phyloP scores from a whole-genome alignment of 805 yeast genomes.

The Metschnikowia anglica region DNA sequence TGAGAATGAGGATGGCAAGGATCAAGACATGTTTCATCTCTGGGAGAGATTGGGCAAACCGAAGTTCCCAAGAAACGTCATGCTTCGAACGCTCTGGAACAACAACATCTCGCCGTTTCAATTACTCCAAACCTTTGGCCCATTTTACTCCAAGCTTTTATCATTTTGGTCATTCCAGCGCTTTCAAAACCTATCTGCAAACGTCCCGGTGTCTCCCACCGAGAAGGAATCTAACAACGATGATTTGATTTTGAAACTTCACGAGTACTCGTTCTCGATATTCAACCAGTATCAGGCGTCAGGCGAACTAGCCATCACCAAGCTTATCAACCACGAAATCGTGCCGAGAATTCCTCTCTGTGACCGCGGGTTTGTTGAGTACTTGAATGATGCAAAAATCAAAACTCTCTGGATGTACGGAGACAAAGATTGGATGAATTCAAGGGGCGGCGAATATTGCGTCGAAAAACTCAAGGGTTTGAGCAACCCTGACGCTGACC shows the following conservation, averaged over 20 bases:
- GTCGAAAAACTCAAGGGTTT: constrained; percentile 25
- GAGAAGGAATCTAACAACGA: neutral
- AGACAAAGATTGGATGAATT: constrained; percentile 46
- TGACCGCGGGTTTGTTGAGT: constrained; percentile 37
- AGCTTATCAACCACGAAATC: constrained; percentile 40
- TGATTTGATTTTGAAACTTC: constrained; percentile 35
- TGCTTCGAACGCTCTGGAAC: constrained; percentile 38
- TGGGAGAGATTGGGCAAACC: constrained; percentile 41
- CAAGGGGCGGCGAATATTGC: constrained; percentile 37
- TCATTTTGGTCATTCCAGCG: constrained; percentile 44
- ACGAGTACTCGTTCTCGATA: constrained; percentile 40
- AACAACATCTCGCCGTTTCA: constrained; percentile 41
- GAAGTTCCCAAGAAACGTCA: constrained; percentile 33
- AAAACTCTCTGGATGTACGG: constrained; percentile 39
- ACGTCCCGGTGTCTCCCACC: constrained; percentile 10
- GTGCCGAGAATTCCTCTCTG: constrained; percentile 40
- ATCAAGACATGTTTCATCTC: constrained; percentile 20
- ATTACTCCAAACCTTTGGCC: constrained; percentile 38
- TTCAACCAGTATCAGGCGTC: constrained; percentile 45
- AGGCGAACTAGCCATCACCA: constrained; percentile 45
- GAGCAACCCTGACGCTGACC: constrained; percentile 19
- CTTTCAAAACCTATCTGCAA: constrained; percentile 30
- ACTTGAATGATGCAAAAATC: constrained; percentile 24
- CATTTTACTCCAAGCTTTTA: constrained; percentile 39
- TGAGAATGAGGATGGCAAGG: constrained; percentile 18